These are phyloP conservation scores for Ogataea neopini DNA, from an alignment of 805 yeast genomes.

Conservation along the genomic window DNA sequence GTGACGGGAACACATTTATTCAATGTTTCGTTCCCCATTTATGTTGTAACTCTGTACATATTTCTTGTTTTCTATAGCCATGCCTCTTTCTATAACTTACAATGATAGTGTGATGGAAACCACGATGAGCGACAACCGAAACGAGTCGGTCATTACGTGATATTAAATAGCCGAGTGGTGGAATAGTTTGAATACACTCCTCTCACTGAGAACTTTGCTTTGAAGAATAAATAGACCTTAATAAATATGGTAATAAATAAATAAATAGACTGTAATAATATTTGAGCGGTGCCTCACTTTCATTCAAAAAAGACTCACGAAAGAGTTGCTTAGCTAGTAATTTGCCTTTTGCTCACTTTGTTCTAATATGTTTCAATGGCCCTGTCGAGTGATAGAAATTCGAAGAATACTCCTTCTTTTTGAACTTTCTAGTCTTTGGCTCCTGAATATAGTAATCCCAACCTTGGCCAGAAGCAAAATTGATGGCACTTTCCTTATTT, in stretches of 20 bases:
- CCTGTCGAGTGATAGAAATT: constrained; percentile 71
- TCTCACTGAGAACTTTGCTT: too few species aligned
- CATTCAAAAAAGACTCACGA: too few species aligned
- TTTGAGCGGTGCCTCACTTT: not conserved
- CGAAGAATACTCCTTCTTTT: constrained; percentile 70
- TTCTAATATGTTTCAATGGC: constrained; percentile 77
- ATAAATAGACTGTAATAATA: constrained; percentile 3
- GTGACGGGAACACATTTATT: not conserved
- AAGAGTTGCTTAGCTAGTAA: not conserved
- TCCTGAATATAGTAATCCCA: constrained; percentile 84
- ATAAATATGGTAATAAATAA: constrained; percentile 12
- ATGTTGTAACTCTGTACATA: constrained; percentile 15
- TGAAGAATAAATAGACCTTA: not conserved
- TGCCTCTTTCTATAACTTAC: constrained; percentile 3
- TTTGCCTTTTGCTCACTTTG: constrained; percentile 47
- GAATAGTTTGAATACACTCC: too few species aligned
- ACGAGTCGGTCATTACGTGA: too few species aligned
- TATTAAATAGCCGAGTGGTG: too few species aligned
- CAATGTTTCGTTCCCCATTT: not conserved
- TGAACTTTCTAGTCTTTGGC: constrained; percentile 72
- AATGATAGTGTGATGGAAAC: not conserved
- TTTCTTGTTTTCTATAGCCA: constrained; percentile 4
- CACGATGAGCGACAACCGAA: too few species aligned
- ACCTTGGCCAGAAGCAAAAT: constrained; percentile 81
- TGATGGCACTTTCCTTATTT: constrained; percentile 72